Base-by-base conservation (phyloP, 2,329 filamentous ascomycete genomes). In the Hymenoscyphus fraxineus region DNA sequence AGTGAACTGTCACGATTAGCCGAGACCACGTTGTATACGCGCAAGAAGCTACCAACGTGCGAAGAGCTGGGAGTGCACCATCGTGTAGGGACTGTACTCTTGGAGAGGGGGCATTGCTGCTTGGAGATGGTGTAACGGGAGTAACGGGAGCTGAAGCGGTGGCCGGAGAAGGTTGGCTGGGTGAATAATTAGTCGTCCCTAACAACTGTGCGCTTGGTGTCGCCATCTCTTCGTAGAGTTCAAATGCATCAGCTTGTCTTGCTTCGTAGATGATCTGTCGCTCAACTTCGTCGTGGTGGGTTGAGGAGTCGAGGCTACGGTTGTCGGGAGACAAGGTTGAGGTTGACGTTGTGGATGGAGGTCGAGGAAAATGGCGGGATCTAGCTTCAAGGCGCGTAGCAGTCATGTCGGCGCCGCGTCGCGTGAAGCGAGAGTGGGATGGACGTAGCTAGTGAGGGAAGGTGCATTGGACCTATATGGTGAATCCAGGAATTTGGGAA, bases 1-100 rank as follows among this genome's bases (percentile, higher is more conserved):
- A 72, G 66, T 32, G 68, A 69, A 15, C 70, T 72, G 13, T 4
- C 12, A 39, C 39, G 40, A 38, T 57, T 27, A 40, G 47, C 41
- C n/a, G n/a, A 19, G 41, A 16, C 16, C 32, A 35, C 54, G 27
- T 27, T 35, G 16, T 32, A 56, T n/a, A 35, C 31, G 22, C 54
- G 54, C 31, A 56, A 32, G 19, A 27, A 22, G 54, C 54, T 15
- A 35, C 54, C 6, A 10, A 35, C 54, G 7, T 31, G 22, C 6
- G 22, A 13, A n/a, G 3, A n/a, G 54, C 12, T 6, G 22, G 19
- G 54, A 5, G 19, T 35, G 54, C 16, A 13, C 54, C 15, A 27
- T n/a, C 19, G 12, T 55, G 51, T 7, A 10, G 7, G 15, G 22
- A 56, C 15, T 56, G 22, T 56, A 22, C 13, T 6, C 12, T 35